Percentiles rank a stretch among this genome's conserved stretches.
Conservation (phyloP, 441 rosid species). For the Eruca vesicaria region DNA sequence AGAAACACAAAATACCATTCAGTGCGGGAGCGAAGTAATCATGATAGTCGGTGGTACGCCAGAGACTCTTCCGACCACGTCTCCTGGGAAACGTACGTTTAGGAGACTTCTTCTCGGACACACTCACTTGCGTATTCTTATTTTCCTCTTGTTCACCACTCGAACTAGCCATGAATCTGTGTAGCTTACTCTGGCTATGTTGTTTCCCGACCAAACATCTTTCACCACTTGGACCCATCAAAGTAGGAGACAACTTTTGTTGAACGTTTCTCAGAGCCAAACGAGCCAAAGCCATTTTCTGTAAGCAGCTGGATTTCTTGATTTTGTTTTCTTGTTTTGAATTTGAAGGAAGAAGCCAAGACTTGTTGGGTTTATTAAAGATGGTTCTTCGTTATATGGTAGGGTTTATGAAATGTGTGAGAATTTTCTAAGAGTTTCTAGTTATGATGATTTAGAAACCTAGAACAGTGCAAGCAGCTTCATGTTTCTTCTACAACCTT, state of each 20-base stretch:
- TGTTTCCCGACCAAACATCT: slow-evolving; percentile 22
- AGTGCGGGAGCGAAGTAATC: slow-evolving; percentile 54
- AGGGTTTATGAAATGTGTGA: neutral
- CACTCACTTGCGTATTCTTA: slow-evolving; percentile 47
- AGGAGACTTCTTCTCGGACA: slow-evolving; percentile 47
- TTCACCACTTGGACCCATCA: slow-evolving; percentile 25
- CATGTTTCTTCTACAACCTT: slow-evolving; percentile 29
- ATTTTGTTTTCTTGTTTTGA: neutral
- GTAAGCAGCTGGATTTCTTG: neutral
- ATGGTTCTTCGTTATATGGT: neutral
- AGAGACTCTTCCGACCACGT: slow-evolving; percentile 52
- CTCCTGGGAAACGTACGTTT: slow-evolving; percentile 46
- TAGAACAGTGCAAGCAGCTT: slow-evolving; percentile 1
- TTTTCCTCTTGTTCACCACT: slow-evolving; percentile 39
- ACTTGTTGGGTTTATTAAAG: slow-evolving; percentile 13
- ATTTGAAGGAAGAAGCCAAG: slow-evolving; percentile 2
- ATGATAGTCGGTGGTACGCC: slow-evolving; percentile 46
- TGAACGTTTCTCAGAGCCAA: slow-evolving; percentile 56
- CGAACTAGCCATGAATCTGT: slow-evolving; percentile 46
- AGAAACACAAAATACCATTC: slow-evolving; percentile 37
- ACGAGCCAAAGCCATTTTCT: slow-evolving; percentile 64
- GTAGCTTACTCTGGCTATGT: slow-evolving; percentile 36
- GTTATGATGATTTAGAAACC: slow-evolving; percentile 1
- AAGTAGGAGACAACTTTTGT: slow-evolving; percentile 39
- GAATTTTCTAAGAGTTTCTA: slow-evolving; percentile 28